Percentiles rank a stretch among this genome's conserved stretches.
Conservation (phyloP, 225 moss, liverwort and hornwort species). For the Lunularia cruciata region DNA sequence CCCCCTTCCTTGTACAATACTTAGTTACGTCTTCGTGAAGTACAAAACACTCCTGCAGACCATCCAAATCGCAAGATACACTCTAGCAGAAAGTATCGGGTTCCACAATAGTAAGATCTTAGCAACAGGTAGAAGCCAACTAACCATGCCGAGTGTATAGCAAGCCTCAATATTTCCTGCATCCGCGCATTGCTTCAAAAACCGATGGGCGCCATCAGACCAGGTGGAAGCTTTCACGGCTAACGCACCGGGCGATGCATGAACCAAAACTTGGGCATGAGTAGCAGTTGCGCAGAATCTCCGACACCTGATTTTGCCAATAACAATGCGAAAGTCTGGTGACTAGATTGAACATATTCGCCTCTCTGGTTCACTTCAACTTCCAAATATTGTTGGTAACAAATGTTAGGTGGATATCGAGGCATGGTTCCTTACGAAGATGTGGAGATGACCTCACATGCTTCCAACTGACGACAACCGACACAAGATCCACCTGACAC, state of each 20-base stretch:
- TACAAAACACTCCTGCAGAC: too few species aligned
- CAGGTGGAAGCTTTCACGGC: conserved; percentile 37
- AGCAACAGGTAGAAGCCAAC: conserved; percentile 14
- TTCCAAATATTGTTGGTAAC: not conserved
- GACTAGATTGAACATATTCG: conserved; percentile 1
- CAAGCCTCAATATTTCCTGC: conserved; percentile 47
- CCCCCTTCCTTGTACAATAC: too few species aligned
- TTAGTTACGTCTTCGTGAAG: too few species aligned
- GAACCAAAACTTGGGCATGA: conserved; percentile 32
- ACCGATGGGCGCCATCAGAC: conserved; percentile 42
- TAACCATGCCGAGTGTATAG: conserved; percentile 51
- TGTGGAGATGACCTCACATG: not conserved
- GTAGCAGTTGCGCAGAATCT: conserved; percentile 43
- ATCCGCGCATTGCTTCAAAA: conserved; percentile 48
- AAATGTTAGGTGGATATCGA: not conserved
- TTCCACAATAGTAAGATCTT: too few species aligned
- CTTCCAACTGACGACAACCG: not conserved
- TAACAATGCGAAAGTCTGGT: conserved; percentile 10
- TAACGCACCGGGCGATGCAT: conserved; percentile 39
- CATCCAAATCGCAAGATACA: too few species aligned
- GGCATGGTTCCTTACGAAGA: not conserved
- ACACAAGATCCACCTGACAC: not conserved
- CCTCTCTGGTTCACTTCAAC: not conserved
- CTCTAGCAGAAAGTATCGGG: too few species aligned
- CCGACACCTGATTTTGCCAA: conserved; percentile 32